Conservation (phyloP, 352 stramenopile species). For the Phytophthora colocasiae region DNA sequence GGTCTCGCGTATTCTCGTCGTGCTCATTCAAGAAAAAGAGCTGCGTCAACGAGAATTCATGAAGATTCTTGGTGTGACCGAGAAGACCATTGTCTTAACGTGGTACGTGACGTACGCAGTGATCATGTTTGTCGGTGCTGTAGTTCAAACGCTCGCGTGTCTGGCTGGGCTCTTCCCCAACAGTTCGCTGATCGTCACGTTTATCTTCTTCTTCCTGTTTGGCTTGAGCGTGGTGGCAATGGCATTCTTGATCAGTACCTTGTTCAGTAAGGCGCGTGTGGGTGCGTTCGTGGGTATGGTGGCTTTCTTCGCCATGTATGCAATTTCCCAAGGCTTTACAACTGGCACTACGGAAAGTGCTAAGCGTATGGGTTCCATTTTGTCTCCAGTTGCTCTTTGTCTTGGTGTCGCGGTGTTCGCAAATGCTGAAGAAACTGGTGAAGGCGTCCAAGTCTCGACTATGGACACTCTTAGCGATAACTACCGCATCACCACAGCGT, state of each 20-base stretch:
- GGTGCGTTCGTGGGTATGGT: slow-evolving; percentile 77
- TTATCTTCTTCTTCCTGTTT: slow-evolving; percentile 83
- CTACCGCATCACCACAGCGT: slow-evolving; percentile 52
- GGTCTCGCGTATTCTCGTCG: slow-evolving; percentile 80
- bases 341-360: slow-evolving; percentile 15
- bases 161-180: slow-evolving; percentile 48
- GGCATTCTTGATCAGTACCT: slow-evolving; percentile 62
- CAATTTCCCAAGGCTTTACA: slow-evolving; percentile 53
- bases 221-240: slow-evolving; percentile 46
- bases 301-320: slow-evolving; percentile 88
- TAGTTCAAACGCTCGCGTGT: slow-evolving; percentile 60
- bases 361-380: slow-evolving; percentile 57
- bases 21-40: slow-evolving; percentile 92
- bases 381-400: slow-evolving; percentile 63
- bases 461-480: slow-evolving; percentile 44
- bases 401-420: slow-evolving; percentile 68
- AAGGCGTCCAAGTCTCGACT: slow-evolving; percentile 58
- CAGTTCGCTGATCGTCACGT: slow-evolving; percentile 63
- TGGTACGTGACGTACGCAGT: slow-evolving; percentile 90
- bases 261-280: slow-evolving; percentile 75
- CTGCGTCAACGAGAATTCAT: slow-evolving; percentile 88
- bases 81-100: slow-evolving; percentile 63
- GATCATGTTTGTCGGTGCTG: slow-evolving; percentile 73
- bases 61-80: slow-evolving; percentile 91
- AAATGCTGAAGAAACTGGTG: slow-evolving; percentile 48